Base-by-base conservation (phyloP, 2,329 filamentous ascomycete species). In the Metarhizium guizhouense region DNA sequence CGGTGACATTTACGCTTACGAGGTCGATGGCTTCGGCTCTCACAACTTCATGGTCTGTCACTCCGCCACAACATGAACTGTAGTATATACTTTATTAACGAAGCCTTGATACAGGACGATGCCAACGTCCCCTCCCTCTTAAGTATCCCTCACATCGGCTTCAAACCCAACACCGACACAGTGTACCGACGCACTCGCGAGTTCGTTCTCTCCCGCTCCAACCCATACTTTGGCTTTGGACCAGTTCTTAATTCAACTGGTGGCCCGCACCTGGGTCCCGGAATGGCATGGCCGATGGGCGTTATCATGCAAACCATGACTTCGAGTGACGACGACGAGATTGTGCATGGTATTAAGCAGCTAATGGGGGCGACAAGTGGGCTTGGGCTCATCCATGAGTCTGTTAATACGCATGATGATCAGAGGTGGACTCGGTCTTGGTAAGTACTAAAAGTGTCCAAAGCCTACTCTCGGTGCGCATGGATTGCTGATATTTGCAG, bases 281-380 rank as follows among this genome's bases (percentile, higher is more conserved):
- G 85, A 57, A 85, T 86, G 65, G 90, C 88, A 16, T 95, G 91
- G 91, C 90, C 91, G 1, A 95, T 95, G 89, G 88, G 84, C 49
- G 77, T 89, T 61, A 83, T 95, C 51, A 83, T 92, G 56, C 84
- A 88, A 67, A 86, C 88, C 38, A 81, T 93, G 78, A 95, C 90
- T 1, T 84, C 81, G 42, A 80, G 90, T 49, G 79, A 89, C 56
- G 88, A 93, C 53, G 76, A 76, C 0, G 90, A 95, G 74, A 95
- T 95, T 57, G 72, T 72, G 43, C 69, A 72, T n/a, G 79, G 82
- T n/a, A 72, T 95, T 53, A 76, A 62, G 49, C 72, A 83, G 58
- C 72, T 85, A 13, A 81, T 95, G 57, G 82, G 84, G 61, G 83
- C 84, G 58, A 90, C 86, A 3, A 86, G 84, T 61, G 76, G 78